Evolutionary conservation across 129 eudicot species (phyloP), one percentile per base, ranked within the genome.

Genomic region (Flaveria linearis): DNA sequence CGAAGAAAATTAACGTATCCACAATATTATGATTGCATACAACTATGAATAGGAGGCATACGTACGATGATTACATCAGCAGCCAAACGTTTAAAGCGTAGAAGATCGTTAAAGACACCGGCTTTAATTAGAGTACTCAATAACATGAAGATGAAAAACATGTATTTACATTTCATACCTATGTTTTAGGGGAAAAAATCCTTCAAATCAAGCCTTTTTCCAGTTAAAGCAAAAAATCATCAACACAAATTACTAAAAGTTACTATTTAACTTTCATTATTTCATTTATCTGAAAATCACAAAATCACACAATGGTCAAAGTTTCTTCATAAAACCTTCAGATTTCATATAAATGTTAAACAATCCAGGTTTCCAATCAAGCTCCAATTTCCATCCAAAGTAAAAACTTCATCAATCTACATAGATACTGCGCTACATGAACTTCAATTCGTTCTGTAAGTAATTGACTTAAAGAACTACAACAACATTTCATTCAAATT

Each of bases 281-380:
- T 5, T 5, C 41, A 5, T 36, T 36, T 47, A n/a, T 71, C 60
- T 15, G 17, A 61, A 61, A 62, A 67, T 41, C 56, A 33, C 61
- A 25, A 61, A 47, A 61, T 63, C 72, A 49, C 72, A 49, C 17
- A 45, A 0, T 26, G 2, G 30, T 74, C 78, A 61, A 25, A 60
- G 46, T 26, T 75, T 26, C 30, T 20, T 65, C 73, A 64, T 33
- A 4, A 51, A 51, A 50, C 76, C 65, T 72, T 51, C 65, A 57
- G 5, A 30, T 72, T 11, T 28, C 76, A 52, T 69, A 25, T 5
- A 43, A 74, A 60, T 45, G 43, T 9, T 25, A 60, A 61, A 42
- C 69, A 60, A 26, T 75, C 72, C 13, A 75, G 33, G 3, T 42
- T 51, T 71, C 39, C 36, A 16, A 1, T 51, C 28, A 1, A 45